A percentile compares a stretch with the other conserved stretches of the same genome.
Evolutionary conservation across 805 yeast genomes (phyloP).

Genomic region (Isabelozyma rhagii): DNA sequence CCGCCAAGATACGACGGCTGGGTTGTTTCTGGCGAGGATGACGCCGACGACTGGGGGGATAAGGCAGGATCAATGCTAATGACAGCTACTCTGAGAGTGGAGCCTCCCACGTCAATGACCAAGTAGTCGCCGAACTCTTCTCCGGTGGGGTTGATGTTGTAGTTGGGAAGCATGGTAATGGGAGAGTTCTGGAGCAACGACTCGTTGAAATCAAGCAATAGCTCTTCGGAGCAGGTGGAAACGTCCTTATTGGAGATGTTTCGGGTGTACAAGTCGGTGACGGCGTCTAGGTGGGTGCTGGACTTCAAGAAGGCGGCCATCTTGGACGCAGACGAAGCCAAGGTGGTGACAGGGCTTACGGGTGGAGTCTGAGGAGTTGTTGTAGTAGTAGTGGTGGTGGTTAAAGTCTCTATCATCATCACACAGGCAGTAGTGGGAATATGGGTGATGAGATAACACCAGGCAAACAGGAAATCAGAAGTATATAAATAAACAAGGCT

Average conservation of each 20-base stretch:
- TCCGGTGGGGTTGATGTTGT: slow-evolving; percentile 36
- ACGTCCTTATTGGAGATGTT: neutral
- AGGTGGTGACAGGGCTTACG: neutral
- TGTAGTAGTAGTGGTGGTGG: neutral
- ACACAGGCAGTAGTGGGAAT: too few species aligned
- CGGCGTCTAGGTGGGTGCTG: neutral
- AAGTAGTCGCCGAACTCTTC: slow-evolving; percentile 35
- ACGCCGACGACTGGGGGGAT: neutral
- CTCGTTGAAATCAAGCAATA: slow-evolving; percentile 25
- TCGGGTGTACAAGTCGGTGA: neutral
- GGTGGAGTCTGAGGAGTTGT: neutral
- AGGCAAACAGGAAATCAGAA: neutral
- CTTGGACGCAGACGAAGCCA: neutral
- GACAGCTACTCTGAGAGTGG: slow-evolving; percentile 46
- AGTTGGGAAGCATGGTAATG: slow-evolving; percentile 40
- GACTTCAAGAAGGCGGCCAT: neutral
- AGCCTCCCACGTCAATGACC: slow-evolving; percentile 57
- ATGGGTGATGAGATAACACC: too few species aligned
- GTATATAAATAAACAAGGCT: neutral
- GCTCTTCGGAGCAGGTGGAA: neutral
- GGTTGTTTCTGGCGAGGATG: neutral
- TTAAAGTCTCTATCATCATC: neutral
- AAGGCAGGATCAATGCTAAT: slow-evolving; percentile 24
- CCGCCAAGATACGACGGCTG: slow-evolving; percentile 1
- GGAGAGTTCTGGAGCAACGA: slow-evolving; percentile 22